phyloP scores from a whole-genome alignment of 257 asterid genomes.

The Lantana camara region DNA sequence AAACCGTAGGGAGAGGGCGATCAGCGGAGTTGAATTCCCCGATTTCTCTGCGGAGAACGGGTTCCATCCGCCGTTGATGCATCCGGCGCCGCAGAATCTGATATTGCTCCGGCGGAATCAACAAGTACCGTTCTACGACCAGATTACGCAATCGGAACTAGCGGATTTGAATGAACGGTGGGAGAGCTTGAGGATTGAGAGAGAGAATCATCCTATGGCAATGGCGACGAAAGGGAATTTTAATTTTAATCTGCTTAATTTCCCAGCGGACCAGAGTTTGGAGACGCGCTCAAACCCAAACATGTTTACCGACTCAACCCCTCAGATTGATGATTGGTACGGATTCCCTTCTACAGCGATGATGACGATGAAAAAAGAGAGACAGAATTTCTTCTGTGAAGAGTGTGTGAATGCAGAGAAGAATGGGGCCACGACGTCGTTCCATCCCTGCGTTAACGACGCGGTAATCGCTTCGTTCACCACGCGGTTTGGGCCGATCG shows the following conservation, averaged over 20 bases:
- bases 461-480: constrained; percentile 38
- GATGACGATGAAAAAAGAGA: constrained; percentile 34
- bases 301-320: constrained; percentile 21
- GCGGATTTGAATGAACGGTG: constrained; percentile 43
- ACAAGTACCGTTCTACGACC: constrained; percentile 42
- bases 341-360: constrained; percentile 2
- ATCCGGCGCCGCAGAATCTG: constrained; percentile 42
- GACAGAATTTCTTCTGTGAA: constrained; percentile 36
- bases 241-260: constrained; percentile 15
- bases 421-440: constrained; percentile 36
- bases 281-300: constrained; percentile 12
- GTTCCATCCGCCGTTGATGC: constrained; percentile 33
- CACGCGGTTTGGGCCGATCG: constrained; percentile 56
- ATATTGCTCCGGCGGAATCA: constrained; percentile 60
- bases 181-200: constrained; percentile 39
- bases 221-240: constrained; percentile 30
- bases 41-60: constrained; percentile 39
- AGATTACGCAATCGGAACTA: constrained; percentile 39
- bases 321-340: constrained; percentile 34
- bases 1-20: constrained; percentile 48
- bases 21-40: constrained; percentile 32
- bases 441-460: constrained; percentile 79
- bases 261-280: background rate
- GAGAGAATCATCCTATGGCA: constrained; percentile 45
- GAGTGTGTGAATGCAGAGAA: constrained; percentile 47